These are phyloP conservation scores for Parachaetomium inaequale DNA, from an alignment of 495 filamentous ascomycete genomes.

Conservation along the genomic window DNA sequence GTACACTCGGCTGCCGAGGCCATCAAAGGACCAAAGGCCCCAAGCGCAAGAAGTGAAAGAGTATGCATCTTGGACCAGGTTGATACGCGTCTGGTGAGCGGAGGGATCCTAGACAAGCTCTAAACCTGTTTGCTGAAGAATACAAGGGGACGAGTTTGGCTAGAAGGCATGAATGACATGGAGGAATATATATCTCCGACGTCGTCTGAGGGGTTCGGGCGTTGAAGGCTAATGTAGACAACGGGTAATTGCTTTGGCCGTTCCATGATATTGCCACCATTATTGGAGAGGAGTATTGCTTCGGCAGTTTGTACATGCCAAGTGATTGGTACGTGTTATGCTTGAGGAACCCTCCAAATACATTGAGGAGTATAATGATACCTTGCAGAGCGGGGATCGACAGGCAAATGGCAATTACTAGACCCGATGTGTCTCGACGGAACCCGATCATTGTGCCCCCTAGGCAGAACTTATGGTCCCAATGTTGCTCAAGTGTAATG, in stretches of 20 bases:
- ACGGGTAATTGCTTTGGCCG: constrained; percentile 8
- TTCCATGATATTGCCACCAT: not conserved
- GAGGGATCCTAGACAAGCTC: not conserved
- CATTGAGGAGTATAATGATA: not conserved
- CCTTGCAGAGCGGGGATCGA: not conserved
- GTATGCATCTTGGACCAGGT: not conserved
- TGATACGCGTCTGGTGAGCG: not conserved
- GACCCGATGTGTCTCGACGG: not conserved
- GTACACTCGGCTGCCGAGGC: constrained; percentile 32
- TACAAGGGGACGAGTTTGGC: not conserved
- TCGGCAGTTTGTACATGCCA: constrained; percentile 8
- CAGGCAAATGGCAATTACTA: not conserved
- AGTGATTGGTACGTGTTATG: constrained; percentile 8
- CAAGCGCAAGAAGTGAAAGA: not conserved
- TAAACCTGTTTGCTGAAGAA: not conserved
- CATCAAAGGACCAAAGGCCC: not conserved
- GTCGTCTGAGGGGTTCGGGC: not conserved
- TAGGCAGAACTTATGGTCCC: too few relatives aligned
- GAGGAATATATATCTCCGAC: not conserved
- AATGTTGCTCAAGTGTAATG: too few relatives aligned
- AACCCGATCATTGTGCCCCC: too few relatives aligned
- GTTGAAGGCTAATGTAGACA: not conserved
- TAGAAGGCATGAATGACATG: not conserved
- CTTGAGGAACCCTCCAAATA: not conserved
- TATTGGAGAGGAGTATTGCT: not conserved